Evolutionary conservation across 2,329 filamentous ascomycete species (phyloP).

Genomic region (Aspergillus flavus): DNA sequence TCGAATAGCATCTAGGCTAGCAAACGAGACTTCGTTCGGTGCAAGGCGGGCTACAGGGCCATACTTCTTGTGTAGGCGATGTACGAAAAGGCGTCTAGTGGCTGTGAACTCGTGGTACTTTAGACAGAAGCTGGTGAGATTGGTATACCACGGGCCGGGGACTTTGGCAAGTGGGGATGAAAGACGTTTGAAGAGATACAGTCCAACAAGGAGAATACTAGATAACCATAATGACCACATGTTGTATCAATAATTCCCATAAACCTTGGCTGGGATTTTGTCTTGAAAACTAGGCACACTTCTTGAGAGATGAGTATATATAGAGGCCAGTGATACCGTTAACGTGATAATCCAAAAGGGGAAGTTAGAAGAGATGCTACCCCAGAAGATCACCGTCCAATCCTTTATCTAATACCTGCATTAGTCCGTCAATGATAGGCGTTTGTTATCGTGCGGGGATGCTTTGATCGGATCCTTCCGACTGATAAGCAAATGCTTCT

Average conservation of each 20-base stretch:
- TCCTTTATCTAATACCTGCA: background rate
- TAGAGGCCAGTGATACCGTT: background rate
- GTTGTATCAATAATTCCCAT: background rate
- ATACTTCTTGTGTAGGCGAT: constrained; percentile 30
- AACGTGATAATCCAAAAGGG: background rate
- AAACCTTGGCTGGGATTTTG: background rate
- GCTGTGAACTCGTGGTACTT: constrained; percentile 36
- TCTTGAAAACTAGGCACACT: background rate
- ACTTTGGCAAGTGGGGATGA: constrained; percentile 16
- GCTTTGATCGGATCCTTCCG: background rate
- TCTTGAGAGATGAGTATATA: background rate
- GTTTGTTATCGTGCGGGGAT: background rate
- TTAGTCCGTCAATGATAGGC: background rate
- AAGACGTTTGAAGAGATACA: background rate
- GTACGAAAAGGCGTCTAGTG: constrained; percentile 31
- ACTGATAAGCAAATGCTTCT: background rate
- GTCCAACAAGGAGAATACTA: background rate
- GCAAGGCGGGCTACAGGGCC: constrained; percentile 32
- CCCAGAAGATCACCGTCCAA: background rate
- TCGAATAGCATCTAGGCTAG: constrained; percentile 30
- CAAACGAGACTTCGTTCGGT: constrained; percentile 36
- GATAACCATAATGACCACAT: background rate
- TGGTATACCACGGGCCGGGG: constrained; percentile 34
- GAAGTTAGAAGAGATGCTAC: background rate
- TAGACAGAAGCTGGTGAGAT: constrained; percentile 30